Evolutionary conservation across 192 early-diverging fungal genomes (phyloP), one percentile per base, ranked within the genome.

Genomic region (Diversispora eburnea): DNA sequence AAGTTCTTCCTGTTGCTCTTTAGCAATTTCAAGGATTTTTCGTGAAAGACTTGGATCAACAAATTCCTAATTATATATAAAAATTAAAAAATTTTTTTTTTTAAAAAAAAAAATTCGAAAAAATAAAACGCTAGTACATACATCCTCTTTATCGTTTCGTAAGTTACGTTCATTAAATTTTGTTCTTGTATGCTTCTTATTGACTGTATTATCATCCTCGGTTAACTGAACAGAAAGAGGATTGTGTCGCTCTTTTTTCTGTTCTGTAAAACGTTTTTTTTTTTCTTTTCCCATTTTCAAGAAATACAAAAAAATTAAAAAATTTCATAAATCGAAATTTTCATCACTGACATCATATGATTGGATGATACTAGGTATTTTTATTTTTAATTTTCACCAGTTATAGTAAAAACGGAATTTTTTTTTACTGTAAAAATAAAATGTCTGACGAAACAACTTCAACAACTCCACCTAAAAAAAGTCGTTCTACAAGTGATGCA

Each of bases 31-130:
- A 70, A 99, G 77, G 84, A 98, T 94, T 72, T 93, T 93, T 79
- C 86, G 86, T 10, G 95, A 96, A 45, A 94, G 90, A 76, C 94
- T 96, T 61, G 90, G 85, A 76, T 98, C 97, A n/a, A 97, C 84
- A 66, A 82, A 90, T 80, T 82, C 82, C 87, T 88, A 77, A 43
- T 73, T 10, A 49, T 39, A n/a, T 3, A 49, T 25, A 33, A 48
- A 20, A 25, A 46, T 17, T 20, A 33, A 43, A 61, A n/a, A n/a
- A n/a, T n/a, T n/a, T n/a, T 19, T 10, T 5, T 49, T 52, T 12
- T 19, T 55, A 2, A 45, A 42, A 78, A 65, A 70, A 52, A 45
- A 73, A 41, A 41, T 60, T 57, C n/a, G 62, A 41, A 15, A 7
- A 39, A 61, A 6, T 33, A 19, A 62, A 2, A 33, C n/a, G 3